Base-by-base conservation (phyloP, 495 filamentous ascomycete genomes). In the Neurospora sp. region DNA sequence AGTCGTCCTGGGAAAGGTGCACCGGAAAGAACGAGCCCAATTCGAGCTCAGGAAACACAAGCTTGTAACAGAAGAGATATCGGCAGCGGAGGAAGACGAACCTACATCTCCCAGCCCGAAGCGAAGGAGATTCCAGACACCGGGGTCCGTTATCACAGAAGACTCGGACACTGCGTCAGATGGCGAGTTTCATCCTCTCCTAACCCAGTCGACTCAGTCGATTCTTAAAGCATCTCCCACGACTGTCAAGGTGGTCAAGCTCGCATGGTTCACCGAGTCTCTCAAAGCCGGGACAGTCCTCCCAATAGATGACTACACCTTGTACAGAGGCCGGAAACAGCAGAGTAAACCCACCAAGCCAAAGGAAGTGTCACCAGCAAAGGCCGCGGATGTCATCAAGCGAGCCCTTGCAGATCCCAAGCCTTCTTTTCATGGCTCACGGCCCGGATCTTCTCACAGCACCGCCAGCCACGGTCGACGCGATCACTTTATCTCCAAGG, bases 231-330 rank as follows among this genome's bases (percentile, higher is more conserved):
- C 11, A 35, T 7, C 54, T 6, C 54, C 48, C 23, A 80, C 85
- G 20, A 82, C 80, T 3, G 78, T 96, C 74, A 88, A 84, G 71
- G 91, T 97, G 23, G 85, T 96, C 35, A 93, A 89, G 76, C 81
- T 96, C 0, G 82, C 89, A 3, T 98, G 95, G 95, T 86, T 96
- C 39, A 82, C 87, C 9, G 84, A 88, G 35, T 94, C 89, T 12
- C 72, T 94, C 14, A 79, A 83, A 44, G 79, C 84, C 1, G 84
- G 86, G 7, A 76, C 75, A 18, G 74, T 89, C 4, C 80, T 96
- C 0, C 88, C 91, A 0, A 72, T 90, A 0, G 82, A 88, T 12
- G 78, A 87, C 1, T 96, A 91, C 76, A 69, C 91, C 2, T 80
- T 97, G 23, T 97, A 94, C 75, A 83, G 86, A 76, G 92, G 89